Evolutionary conservation across 169 alveolate species (phyloP).

Genomic region (Babesia bovis): DNA sequence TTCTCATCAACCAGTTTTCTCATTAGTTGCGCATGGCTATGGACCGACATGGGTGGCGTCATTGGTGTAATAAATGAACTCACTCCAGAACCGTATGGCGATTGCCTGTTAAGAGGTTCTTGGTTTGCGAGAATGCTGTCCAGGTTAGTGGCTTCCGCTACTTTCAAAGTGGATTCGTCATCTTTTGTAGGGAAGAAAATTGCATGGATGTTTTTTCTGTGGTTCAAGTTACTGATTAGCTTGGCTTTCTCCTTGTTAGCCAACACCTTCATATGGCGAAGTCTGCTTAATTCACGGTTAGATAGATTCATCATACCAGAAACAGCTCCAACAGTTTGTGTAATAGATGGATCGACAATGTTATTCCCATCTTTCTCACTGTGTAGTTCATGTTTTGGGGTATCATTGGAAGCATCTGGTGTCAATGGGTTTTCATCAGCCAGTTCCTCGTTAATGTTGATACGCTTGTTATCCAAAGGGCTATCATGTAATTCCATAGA

Average conservation of each 20-base stretch:
- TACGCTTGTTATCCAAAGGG: background rate
- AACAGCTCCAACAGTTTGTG: background rate
- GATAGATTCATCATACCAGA: background rate
- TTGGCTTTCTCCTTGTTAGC: slow-evolving; percentile 2
- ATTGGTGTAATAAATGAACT: too few relatives aligned
- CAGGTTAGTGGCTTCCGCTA: too few relatives aligned
- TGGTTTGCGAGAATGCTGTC: too few relatives aligned
- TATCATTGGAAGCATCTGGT: background rate
- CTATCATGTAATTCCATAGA: background rate
- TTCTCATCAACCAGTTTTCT: too few relatives aligned
- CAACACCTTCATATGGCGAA: background rate
- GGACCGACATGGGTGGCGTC: too few relatives aligned
- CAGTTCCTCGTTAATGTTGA: background rate
- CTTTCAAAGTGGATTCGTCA: too few relatives aligned
- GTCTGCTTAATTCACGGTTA: background rate
- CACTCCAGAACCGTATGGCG: too few relatives aligned
- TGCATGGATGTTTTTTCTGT: background rate
- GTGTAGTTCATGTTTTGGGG: background rate
- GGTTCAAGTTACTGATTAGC: background rate
- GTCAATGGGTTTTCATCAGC: background rate
- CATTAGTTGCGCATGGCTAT: too few relatives aligned
- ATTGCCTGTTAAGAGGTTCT: too few relatives aligned
- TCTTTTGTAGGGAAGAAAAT: slow-evolving; percentile 8
- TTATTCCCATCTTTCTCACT: background rate
- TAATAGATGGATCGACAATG: background rate